Evolutionary conservation across 176 grass and related monocot species (phyloP).

Genomic region (Poa annua): DNA sequence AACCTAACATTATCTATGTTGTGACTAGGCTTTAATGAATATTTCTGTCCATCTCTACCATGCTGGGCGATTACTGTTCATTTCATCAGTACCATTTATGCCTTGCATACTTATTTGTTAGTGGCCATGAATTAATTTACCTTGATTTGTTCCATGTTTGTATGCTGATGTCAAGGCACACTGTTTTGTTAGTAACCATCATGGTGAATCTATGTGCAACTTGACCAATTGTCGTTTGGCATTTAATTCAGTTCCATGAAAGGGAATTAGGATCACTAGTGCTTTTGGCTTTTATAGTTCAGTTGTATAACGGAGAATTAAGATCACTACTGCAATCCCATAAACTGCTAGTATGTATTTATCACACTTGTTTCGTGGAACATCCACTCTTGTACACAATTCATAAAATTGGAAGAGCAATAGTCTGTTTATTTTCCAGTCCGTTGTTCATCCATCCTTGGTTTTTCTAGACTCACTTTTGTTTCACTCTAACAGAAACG

Average conservation of each 20-base stretch:
- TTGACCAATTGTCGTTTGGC: background rate
- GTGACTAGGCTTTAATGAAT: background rate
- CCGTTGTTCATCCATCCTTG: background rate
- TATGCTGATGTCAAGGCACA: background rate
- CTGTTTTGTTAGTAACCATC: background rate
- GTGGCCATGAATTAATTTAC: background rate
- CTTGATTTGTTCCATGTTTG: background rate
- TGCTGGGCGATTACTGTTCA: background rate
- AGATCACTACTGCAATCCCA: background rate
- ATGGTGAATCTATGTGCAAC: background rate
- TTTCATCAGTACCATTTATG: background rate
- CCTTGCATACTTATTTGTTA: background rate
- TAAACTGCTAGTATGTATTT: background rate
- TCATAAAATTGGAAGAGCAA: background rate
- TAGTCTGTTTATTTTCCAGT: background rate
- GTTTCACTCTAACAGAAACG: background rate
- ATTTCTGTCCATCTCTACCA: background rate
- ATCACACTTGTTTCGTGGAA: background rate
- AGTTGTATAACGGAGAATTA: background rate
- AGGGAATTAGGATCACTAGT: background rate
- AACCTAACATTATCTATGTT: background rate
- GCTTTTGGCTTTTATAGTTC: background rate
- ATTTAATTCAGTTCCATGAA: background rate
- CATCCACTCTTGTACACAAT: background rate
- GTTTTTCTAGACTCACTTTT: background rate